Evolutionary conservation across 495 filamentous ascomycete genomes (phyloP), one percentile per base, ranked within the genome.

Genomic region (Talaromyces ruber): DNA sequence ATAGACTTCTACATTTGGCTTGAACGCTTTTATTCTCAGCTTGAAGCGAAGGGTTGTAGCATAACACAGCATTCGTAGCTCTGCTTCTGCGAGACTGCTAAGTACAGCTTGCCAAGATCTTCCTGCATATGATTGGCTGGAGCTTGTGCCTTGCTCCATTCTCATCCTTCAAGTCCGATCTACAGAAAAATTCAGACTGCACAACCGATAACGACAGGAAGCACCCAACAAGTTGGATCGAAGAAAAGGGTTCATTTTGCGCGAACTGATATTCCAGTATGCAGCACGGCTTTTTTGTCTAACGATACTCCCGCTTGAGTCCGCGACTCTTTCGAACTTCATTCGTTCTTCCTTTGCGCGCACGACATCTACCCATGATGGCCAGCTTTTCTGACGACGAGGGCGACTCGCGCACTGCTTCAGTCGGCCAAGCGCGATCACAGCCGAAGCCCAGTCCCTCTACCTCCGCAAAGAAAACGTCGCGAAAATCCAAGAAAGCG

Each of bases 321-420:
- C 43, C n/a, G 30, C 7, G 12, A 39, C 14, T 39, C 16, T 47
- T 22, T 6, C 43, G n/a, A 47, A 22, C 5, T 9, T 21, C n/a
- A 0, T 7, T 21, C 18, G 7, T 8, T 21, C 8, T 2, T 2
- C 25, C 25, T 16, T 26, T 52, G 50, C 50, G 50, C 22, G 18
- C 24, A 24, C 3, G 7, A 50, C 50, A 24, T 8, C 50, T 28
- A 53, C 18, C 5, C 4, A 51, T 24, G 52, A 78, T 75, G 74
- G 21, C 72, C 24, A 68, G 70, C 53, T 62, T 64, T 32, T 69
- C 71, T 8, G 72, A 66, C 39, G 76, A 76, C 62, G 76, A 80
- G 16, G 63, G 70, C 12, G 77, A 80, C 60, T 80, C 77, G 9
- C 68, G 77, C 50, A 80, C 71, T 30, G 75, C 75, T 28, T 68